These are phyloP conservation scores for Luffa acutangula DNA, from an alignment of 306 rosid species.

Conservation along the genomic window DNA sequence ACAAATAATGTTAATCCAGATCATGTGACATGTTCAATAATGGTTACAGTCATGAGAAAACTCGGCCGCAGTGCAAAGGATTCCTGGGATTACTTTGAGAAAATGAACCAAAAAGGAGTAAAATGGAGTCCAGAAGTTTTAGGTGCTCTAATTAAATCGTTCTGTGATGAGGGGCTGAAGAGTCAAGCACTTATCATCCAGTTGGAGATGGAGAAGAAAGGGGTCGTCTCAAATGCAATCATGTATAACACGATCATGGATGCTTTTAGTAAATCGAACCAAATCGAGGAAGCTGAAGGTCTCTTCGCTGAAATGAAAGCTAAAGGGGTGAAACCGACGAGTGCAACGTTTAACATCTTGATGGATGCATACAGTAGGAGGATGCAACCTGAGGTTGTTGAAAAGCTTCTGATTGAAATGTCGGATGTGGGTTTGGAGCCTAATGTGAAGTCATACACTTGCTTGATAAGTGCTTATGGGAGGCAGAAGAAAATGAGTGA, in stretches of 20 bases:
- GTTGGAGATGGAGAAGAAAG: conserved; percentile 64
- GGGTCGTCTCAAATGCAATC: conserved; percentile 49
- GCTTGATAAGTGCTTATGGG: conserved; percentile 80
- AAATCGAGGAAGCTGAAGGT: conserved; percentile 84
- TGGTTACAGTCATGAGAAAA: conserved; percentile 59
- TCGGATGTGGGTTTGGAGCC: conserved; percentile 65
- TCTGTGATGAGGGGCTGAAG: conserved; percentile 73
- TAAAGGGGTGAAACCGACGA: conserved; percentile 61
- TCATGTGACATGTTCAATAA: conserved; percentile 75
- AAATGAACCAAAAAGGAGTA: conserved; percentile 78
- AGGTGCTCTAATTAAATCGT: conserved; percentile 63
- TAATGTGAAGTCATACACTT: conserved; percentile 62
- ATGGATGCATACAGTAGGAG: conserved; percentile 73
- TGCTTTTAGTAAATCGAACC: conserved; percentile 55
- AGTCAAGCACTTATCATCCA: conserved; percentile 74
- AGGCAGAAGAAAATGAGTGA: conserved; percentile 60
- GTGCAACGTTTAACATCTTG: conserved; percentile 56
- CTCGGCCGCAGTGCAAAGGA: conserved; percentile 71
- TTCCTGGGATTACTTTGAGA: conserved; percentile 77
- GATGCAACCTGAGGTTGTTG: conserved; percentile 78
- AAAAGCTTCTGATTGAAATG: conserved; percentile 73
- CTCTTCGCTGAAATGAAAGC: conserved; percentile 69
- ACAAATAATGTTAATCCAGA: conserved; percentile 49
- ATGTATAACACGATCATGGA: conserved; percentile 74
- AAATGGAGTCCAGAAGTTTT: conserved; percentile 68